phyloP scores from a whole-genome alignment of 1,284 basidiomycete genomes.

The Sporisorium exsertum region DNA sequence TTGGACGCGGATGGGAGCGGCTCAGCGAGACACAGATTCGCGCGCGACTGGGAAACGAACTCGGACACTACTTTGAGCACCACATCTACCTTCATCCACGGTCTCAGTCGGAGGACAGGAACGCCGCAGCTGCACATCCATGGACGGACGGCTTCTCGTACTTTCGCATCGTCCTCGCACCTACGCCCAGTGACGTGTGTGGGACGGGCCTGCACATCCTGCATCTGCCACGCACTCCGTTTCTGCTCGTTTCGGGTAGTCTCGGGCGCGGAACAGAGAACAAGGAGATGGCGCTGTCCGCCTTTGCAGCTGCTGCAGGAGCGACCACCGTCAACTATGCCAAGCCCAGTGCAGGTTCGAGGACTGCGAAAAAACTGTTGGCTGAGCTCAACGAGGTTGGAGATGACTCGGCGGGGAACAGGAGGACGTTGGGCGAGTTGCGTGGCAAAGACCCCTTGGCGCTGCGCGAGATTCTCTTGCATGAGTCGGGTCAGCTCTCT shows the following conservation, averaged over 20 bases:
- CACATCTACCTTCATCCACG: constrained; percentile 47
- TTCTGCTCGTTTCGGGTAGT: constrained; percentile 44
- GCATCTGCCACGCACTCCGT: constrained; percentile 46
- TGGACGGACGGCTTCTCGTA: constrained; percentile 50
- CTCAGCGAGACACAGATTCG: constrained; percentile 32
- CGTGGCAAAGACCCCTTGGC: constrained; percentile 51
- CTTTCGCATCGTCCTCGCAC: constrained; percentile 49
- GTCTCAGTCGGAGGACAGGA: background rate
- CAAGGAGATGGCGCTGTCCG: constrained; percentile 42
- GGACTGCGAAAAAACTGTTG: constrained; percentile 25
- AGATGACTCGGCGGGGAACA: constrained; percentile 28
- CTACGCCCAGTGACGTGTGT: constrained; percentile 44
- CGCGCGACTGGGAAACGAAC: constrained; percentile 40
- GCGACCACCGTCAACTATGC: constrained; percentile 43
- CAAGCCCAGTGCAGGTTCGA: constrained; percentile 24
- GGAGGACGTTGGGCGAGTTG: constrained; percentile 47
- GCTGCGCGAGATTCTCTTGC: constrained; percentile 45
- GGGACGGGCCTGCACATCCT: constrained; percentile 47
- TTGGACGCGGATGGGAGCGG: constrained; percentile 31
- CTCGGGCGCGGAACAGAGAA: constrained; percentile 45
- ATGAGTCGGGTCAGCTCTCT: constrained; percentile 30
- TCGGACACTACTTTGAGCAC: constrained; percentile 55
- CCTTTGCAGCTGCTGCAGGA: constrained; percentile 46
- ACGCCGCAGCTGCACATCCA: background rate
- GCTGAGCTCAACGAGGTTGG: constrained; percentile 33